Evolutionary conservation across 345 rosid species (phyloP), one percentile per base, ranked within the genome.

Genomic region (Citrus hindsii): DNA sequence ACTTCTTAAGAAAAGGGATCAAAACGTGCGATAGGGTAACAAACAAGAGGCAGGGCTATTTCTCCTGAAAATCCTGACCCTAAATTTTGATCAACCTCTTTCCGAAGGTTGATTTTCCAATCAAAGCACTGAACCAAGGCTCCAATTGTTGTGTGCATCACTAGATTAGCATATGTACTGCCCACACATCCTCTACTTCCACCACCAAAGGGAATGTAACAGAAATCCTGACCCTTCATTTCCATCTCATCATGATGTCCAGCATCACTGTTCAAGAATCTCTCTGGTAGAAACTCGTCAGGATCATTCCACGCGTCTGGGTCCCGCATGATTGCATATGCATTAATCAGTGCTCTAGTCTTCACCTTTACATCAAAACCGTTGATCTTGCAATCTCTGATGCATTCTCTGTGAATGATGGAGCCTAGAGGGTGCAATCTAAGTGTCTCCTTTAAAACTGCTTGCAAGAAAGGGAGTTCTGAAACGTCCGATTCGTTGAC

Each of bases 41-140:
- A 87, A 38, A 83, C 70, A 16, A 90, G 87, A 35, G 92, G 88
- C 9, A 48, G 82, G 9, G 91, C 88, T 91, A 89, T 85, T 63
- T 84, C 88, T 18, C 86, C 89, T 6, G 72, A 40, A 66, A 77
- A 68, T 3, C 80, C 85, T 4, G 85, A 61, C 35, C 82, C 85
- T 3, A 42, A 22, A 42, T 40, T 59, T 22, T 79, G 7, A 48
- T 84, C 86, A 53, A 86, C 71, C 58, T 70, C 78, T 42, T 64
- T 79, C 3, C 80, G 85, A 37, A 63, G 81, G 38, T 71, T 67
- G 22, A 79, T 70, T 67, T 81, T 82, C 92, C 90, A 86, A 62
- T 88, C 87, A 69, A 88, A 85, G 82, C 88, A 86, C 66, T 88
- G 91, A 6, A 80, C 81, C 64, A 88, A 53, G 6, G 87, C 85